Percentiles rank a stretch among this genome's conserved stretches.
Conservation (phyloP, 2,329 filamentous ascomycete genomes). For the Calycina herbarum region DNA sequence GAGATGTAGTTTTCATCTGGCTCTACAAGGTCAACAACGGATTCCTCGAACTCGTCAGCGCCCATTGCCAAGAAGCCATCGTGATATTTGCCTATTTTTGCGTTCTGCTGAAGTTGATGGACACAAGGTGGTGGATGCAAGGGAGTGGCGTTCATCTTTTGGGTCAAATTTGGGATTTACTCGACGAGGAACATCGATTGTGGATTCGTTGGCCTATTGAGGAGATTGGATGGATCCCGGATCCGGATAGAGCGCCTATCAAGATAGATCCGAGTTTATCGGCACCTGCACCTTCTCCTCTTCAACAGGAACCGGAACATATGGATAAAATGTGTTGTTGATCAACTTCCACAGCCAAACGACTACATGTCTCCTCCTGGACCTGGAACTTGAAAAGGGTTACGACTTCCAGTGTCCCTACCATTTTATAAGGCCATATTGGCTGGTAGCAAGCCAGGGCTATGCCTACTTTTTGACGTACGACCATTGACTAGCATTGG, state of each 20-base stretch:
- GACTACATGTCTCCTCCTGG: no score
- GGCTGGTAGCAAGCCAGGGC: no score
- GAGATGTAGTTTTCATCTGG: constrained; percentile 43
- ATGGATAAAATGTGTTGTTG: not conserved
- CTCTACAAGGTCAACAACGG: constrained; percentile 41
- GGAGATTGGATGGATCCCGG: constrained; percentile 34
- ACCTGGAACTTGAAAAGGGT: no score
- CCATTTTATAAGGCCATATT: no score
- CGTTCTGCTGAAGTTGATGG: constrained; percentile 38
- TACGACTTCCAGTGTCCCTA: no score
- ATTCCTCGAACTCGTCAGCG: constrained; percentile 40
- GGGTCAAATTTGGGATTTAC: constrained; percentile 34
- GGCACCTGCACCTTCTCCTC: not conserved
- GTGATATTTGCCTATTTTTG: constrained; percentile 41
- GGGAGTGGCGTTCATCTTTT: constrained; percentile 41
- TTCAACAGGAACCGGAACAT: not conserved
- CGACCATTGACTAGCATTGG: no score
- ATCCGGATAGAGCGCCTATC: not conserved
- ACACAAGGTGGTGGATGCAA: constrained; percentile 41
- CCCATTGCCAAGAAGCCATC: constrained; percentile 38
- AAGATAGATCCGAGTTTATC: constrained; percentile 1
- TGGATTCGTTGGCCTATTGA: constrained; percentile 41
- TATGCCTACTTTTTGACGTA: no score
- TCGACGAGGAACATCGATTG: constrained; percentile 41
- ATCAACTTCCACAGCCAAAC: no score